phyloP scores from a whole-genome alignment of 306 rosid species.

The Prunus mongolica region DNA sequence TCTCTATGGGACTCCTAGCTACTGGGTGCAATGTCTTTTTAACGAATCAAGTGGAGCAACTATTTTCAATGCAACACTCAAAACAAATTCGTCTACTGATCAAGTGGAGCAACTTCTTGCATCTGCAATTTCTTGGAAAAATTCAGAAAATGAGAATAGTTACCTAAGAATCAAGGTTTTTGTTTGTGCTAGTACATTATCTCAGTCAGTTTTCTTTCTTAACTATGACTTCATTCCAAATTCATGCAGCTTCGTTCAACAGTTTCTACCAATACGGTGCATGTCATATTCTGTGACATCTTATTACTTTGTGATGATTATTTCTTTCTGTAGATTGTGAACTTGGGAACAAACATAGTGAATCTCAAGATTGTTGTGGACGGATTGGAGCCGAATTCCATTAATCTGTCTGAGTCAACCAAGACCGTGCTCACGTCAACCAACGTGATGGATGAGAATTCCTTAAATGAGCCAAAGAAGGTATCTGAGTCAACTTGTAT shows the following conservation, averaged over 20 bases:
- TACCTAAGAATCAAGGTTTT: constrained; percentile 66
- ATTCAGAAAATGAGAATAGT: constrained; percentile 19
- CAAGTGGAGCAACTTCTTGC: constrained; percentile 74
- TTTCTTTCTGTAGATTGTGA: constrained; percentile 60
- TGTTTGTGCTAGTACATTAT: constrained; percentile 16
- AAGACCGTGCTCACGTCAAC: constrained; percentile 63
- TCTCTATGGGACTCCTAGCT: constrained; percentile 87
- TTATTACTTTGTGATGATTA: not conserved
- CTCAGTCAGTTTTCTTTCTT: not conserved
- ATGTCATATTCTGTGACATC: not conserved
- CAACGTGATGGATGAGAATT: constrained; percentile 77
- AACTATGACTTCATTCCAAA: not conserved
- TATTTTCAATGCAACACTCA: constrained; percentile 52
- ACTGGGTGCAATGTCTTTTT: constrained; percentile 79
- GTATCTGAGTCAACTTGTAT: constrained; percentile 27
- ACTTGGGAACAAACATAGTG: constrained; percentile 56
- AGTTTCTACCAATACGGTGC: not conserved
- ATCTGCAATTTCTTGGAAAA: constrained; percentile 58
- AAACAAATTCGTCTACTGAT: constrained; percentile 31
- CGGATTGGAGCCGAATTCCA: constrained; percentile 48
- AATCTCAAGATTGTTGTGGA: constrained; percentile 43
- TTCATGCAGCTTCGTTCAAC: not conserved
- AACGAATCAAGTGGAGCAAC: constrained; percentile 77
- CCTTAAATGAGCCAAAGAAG: constrained; percentile 70
- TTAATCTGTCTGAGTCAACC: constrained; percentile 41